Evolutionary conservation across 306 rosid genomes (phyloP).

Genomic region (Quercus glauca): DNA sequence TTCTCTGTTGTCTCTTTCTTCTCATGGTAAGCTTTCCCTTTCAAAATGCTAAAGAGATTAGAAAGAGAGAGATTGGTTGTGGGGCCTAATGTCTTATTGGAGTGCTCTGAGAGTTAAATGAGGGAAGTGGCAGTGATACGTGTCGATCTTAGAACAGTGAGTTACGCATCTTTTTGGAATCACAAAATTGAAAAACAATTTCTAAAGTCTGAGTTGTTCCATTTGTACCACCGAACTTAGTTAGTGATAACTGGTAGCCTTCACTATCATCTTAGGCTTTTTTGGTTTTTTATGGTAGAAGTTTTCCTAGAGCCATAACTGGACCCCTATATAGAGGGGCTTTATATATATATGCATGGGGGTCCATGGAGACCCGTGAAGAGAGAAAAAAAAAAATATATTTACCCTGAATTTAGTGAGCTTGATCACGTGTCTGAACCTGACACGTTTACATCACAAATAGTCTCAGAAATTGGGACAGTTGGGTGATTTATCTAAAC

Average conservation of each 20-base stretch:
- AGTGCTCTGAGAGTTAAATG: background rate
- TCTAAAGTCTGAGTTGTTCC: background rate
- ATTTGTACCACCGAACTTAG: background rate
- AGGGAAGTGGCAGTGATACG: slow-evolving; percentile 1
- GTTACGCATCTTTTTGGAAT: background rate
- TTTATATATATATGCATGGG: too few species aligned
- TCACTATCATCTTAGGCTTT: background rate
- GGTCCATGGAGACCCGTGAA: too few species aligned
- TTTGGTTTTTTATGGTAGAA: background rate
- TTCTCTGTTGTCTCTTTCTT: too few species aligned
- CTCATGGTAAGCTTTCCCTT: background rate
- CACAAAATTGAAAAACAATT: background rate
- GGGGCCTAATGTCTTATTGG: background rate
- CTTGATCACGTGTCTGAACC: too few species aligned
- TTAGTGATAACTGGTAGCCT: background rate
- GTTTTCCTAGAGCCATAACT: background rate
- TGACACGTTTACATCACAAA: too few species aligned
- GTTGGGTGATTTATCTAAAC: too few species aligned
- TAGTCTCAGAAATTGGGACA: too few species aligned
- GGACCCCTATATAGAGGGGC: too few species aligned
- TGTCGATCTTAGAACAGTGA: background rate
- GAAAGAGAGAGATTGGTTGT: background rate
- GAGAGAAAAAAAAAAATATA: too few species aligned
- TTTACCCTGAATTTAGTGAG: too few species aligned
- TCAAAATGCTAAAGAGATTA: background rate